A percentile compares a stretch with the other conserved stretches of the same genome.
phyloP scores from a whole-genome alignment of 1,139 yeast genomes.

The Saccharomyces hybrid region DNA sequence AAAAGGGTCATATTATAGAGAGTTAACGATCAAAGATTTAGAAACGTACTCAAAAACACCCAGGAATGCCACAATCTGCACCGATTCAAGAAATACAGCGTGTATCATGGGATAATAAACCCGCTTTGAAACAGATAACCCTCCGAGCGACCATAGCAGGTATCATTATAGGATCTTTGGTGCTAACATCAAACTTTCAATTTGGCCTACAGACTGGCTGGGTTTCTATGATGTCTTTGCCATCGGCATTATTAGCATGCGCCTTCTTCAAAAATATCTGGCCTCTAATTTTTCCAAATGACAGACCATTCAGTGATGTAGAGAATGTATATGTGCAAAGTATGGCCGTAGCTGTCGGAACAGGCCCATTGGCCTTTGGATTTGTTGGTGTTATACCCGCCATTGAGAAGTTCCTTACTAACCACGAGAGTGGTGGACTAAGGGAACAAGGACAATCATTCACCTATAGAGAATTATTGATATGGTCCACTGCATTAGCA shows the following conservation, averaged over 20 bases:
- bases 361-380: slow-evolving; percentile 93
- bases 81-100: background rate
- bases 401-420: slow-evolving; percentile 74
- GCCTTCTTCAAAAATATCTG: slow-evolving; percentile 56
- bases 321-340: slow-evolving; percentile 91
- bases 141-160: slow-evolving; percentile 68
- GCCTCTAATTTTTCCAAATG: slow-evolving; percentile 25
- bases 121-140: slow-evolving; percentile 50
- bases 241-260: slow-evolving; percentile 83
- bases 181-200: slow-evolving; percentile 82
- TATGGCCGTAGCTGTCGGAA: slow-evolving; percentile 92
- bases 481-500: slow-evolving; percentile 84
- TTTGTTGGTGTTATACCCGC: slow-evolving; percentile 96
- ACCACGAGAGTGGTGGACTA: slow-evolving; percentile 66
- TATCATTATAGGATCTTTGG: slow-evolving; percentile 67
- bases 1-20: background rate
- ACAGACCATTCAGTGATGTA: slow-evolving; percentile 65
- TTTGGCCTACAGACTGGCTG: slow-evolving; percentile 97
- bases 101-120: slow-evolving; percentile 32
- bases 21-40: background rate
- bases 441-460: slow-evolving; percentile 34
- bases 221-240: slow-evolving; percentile 99
- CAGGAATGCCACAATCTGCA: background rate
- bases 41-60: background rate
- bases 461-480: slow-evolving; percentile 45